These are phyloP conservation scores for Flaveria ramosissima DNA, from an alignment of 129 eudicot genomes.

Conservation along the genomic window DNA sequence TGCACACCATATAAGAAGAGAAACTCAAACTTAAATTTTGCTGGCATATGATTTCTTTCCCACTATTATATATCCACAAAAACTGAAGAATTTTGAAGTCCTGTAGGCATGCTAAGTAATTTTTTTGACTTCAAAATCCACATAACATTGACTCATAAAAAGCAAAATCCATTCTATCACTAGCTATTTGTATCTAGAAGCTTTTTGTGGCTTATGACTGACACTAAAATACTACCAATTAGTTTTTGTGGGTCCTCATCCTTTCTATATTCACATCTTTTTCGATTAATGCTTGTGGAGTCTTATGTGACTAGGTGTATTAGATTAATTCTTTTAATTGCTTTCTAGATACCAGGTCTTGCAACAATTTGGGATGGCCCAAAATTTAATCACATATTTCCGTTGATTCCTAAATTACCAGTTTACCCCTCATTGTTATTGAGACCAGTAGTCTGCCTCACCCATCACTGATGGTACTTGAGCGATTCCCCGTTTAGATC, in stretches of 20 bases:
- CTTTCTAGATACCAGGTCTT: not conserved
- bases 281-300: conserved; percentile 19
- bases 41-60: conserved; percentile 10
- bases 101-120: conserved; percentile 16
- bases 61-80: not conserved
- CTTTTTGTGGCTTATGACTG: not conserved
- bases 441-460: not conserved
- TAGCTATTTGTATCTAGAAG: conserved; percentile 7
- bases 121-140: not conserved
- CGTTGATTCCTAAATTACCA: not conserved
- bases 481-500: not conserved
- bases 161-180: conserved; percentile 1
- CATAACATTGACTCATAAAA: not conserved
- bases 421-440: not conserved
- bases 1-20: not conserved
- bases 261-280: conserved; percentile 4
- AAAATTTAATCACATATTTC: not conserved
- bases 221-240: conserved; percentile 12
- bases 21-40: not conserved
- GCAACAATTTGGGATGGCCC: conserved; percentile 9
- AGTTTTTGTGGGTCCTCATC: conserved; percentile 3
- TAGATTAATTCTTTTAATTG: not conserved
- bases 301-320: not conserved
- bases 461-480: conserved; percentile 10
- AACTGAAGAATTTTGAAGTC: not conserved